Conservation (phyloP, 257 asterid species). For the Fraxinus quadrangulata region DNA sequence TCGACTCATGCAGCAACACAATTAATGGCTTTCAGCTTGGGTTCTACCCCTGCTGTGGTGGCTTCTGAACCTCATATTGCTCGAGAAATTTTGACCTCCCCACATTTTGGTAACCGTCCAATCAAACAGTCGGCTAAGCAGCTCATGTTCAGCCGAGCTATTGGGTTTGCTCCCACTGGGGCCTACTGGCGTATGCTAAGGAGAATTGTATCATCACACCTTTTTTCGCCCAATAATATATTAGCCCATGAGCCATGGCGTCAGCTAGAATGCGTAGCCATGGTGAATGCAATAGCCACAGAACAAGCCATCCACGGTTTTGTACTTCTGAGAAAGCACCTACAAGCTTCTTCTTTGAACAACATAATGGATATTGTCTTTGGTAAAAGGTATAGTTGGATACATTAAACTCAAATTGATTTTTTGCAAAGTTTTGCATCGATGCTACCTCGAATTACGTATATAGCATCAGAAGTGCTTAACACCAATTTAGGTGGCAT, state of each 20-base stretch:
- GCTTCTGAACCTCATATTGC: constrained; percentile 47
- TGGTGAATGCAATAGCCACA: constrained; percentile 36
- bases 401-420: neutral
- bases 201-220: constrained; percentile 48
- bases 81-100: constrained; percentile 55
- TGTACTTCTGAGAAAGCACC: constrained; percentile 44
- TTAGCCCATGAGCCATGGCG: constrained; percentile 43
- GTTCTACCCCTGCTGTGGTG: constrained; percentile 52
- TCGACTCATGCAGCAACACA: constrained; percentile 28
- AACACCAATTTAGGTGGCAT: neutral
- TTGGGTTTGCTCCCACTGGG: constrained; percentile 65
- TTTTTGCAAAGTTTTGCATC: neutral
- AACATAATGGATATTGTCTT: constrained; percentile 52
- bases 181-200: constrained; percentile 55
- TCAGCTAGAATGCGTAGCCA: constrained; percentile 43
- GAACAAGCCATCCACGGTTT: constrained; percentile 42
- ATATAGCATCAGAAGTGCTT: too few species aligned
- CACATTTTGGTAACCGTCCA: constrained; percentile 58
- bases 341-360: constrained; percentile 51
- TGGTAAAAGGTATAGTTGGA: constrained; percentile 42
- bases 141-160: constrained; percentile 67
- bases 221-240: constrained; percentile 52
- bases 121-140: constrained; percentile 56
- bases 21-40: constrained; percentile 64
- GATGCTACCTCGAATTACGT: neutral